Evolutionary conservation across 2,329 filamentous ascomycete genomes (phyloP), one percentile per base, ranked within the genome.

Genomic region (Fusarium sp.): DNA sequence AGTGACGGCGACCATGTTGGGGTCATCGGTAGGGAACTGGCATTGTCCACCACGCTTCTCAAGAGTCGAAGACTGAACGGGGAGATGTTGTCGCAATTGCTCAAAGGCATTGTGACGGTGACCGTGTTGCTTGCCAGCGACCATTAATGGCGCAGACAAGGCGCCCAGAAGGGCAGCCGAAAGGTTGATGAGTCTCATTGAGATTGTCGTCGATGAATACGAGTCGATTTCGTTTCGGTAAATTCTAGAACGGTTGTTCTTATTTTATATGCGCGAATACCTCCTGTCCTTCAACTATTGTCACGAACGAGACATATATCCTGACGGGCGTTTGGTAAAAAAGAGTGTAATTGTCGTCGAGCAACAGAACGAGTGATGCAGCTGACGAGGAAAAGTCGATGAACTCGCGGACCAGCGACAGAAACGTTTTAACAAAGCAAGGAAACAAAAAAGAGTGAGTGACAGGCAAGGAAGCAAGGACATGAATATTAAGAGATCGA

Each of bases 1-100:
- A 15, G 92, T 93, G 59, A 96, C 87, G 20, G 89, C 81, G 50
- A 94, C 89, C 78, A 95, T 83, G 60, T 92, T 91, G 36, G 89
- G 87, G 78, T 92, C 86, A 39, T 85, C 84, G 17, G 76, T 79
- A 28, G 93, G 93, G 77, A 95, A 93, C 62, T 85, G 78, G 82
- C 93, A 95, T 64, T 85, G 83, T 83, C 77, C 79, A 41, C 84
- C 84, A 75, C 89, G 87, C 82, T 90, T 91, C 76, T 86, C 83
- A 36, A 90, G 44, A 68, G 59, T 78, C 73, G 66, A 67, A 42
- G 61, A 59, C 55, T 73, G 68, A 35, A 74, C 36, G 60, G 72
- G 55, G 18, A 78, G 74, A 42, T 80, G 76, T 38, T 78, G 83
- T 65, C 82, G 82, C 60, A 82, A 76, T 36, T 78, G 78, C 15